A percentile compares a stretch with the other conserved stretches of the same genome.
Conservation (phyloP, 78 protist species). For the Isochrysis galbana region DNA sequence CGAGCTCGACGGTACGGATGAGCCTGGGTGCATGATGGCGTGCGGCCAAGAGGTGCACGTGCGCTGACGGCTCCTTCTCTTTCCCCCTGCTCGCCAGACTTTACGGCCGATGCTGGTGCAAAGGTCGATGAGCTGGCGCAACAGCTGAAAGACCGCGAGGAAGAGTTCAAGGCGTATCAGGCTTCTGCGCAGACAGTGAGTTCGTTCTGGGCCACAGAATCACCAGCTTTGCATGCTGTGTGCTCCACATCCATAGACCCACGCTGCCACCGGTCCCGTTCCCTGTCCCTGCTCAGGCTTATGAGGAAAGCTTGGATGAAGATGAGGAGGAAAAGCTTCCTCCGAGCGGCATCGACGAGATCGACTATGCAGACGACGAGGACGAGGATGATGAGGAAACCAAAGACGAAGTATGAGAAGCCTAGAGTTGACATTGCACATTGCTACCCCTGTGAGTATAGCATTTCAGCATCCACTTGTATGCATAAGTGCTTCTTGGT, state of each 20-base stretch:
- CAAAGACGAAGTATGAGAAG: no score
- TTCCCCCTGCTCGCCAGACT: background rate
- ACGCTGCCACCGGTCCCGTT: no score
- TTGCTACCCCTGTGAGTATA: no score
- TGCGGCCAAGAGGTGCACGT: background rate
- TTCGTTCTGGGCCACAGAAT: no score
- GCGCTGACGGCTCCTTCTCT: background rate
- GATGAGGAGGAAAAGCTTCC: background rate
- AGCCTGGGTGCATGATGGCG: background rate
- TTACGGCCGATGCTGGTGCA: background rate
- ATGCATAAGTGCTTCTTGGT: no score
- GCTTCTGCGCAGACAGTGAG: background rate
- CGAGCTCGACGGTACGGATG: background rate
- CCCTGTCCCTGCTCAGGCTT: no score
- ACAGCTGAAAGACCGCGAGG: background rate
- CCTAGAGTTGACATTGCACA: no score
- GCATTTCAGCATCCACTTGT: no score
- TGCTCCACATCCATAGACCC: no score
- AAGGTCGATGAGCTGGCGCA: background rate
- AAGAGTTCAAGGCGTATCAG: background rate
- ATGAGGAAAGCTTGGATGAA: no score
- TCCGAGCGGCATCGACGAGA: background rate
- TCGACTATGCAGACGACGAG: constrained; percentile 9
- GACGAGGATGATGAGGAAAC: background rate
- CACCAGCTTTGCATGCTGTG: no score